phyloP scores from a whole-genome alignment of 1,139 yeast species.

The Geotrichum candidum region DNA sequence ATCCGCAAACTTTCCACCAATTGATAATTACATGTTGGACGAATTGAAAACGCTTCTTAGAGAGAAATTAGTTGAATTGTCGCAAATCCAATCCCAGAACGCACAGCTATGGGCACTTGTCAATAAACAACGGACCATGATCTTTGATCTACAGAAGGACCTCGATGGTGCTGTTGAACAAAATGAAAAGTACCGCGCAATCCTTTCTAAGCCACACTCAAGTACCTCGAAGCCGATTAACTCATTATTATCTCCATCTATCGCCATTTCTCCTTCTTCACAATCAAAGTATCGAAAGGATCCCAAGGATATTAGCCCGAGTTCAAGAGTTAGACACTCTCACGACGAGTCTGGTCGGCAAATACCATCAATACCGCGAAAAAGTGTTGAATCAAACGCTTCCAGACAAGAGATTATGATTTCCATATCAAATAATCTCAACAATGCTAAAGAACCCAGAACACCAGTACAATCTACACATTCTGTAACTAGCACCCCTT shows the following conservation, averaged over 20 bases:
- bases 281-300: background rate
- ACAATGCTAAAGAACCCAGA: background rate
- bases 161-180: slow-evolving; percentile 26
- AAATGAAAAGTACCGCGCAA: slow-evolving; percentile 19
- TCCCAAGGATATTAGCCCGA: background rate
- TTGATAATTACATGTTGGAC: slow-evolving; percentile 15
- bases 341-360: background rate
- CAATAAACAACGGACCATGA: slow-evolving; percentile 30
- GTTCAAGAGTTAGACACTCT: background rate
- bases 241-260: background rate
- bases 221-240: background rate
- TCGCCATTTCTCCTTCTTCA: background rate
- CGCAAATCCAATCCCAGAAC: slow-evolving; percentile 29
- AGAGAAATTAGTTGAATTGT: slow-evolving; percentile 17
- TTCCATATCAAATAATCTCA: background rate
- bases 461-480: background rate
- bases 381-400: background rate
- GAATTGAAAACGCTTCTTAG: slow-evolving; percentile 16
- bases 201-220: slow-evolving; percentile 5
- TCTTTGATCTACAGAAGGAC: slow-evolving; percentile 30
- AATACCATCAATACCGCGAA: background rate
- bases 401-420: background rate
- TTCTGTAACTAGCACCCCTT: background rate
- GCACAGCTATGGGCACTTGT: slow-evolving; percentile 31
- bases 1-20: slow-evolving; percentile 11